These are phyloP conservation scores for Metschnikowia kunwiensis DNA, from an alignment of 805 yeast species.

Conservation along the genomic window DNA sequence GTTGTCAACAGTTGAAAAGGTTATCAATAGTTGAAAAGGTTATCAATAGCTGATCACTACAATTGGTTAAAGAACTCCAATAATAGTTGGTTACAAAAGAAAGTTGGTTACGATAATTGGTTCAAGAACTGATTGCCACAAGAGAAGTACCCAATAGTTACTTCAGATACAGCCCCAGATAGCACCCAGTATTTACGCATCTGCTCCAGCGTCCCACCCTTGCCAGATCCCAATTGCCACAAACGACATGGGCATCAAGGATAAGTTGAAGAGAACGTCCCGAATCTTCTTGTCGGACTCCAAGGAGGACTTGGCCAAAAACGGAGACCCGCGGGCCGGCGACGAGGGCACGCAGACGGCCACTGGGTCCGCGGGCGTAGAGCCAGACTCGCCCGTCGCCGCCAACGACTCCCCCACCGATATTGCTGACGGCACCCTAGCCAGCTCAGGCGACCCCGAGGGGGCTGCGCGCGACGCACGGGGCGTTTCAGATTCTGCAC, in stretches of 20 bases:
- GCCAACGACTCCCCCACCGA: conserved; percentile 5
- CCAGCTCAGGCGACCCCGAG: conserved; percentile 10
- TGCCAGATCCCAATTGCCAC: background rate
- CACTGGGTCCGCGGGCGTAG: conserved; percentile 2
- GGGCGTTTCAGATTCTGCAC: conserved; percentile 7
- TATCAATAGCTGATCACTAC: no score
- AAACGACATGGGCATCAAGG: conserved; percentile 17
- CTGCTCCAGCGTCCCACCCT: no score
- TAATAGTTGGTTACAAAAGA: no score
- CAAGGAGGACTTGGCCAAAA: conserved; percentile 13
- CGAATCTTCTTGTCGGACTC: conserved; percentile 16
- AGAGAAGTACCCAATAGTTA: no score
- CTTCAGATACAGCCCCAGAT: background rate
- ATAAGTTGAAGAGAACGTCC: conserved; percentile 18
- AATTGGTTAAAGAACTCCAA: no score
- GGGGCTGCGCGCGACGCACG: conserved; percentile 7
- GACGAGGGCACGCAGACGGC: conserved; percentile 1
- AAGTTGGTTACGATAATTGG: no score
- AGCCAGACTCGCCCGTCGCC: conserved; percentile 1
- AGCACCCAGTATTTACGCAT: background rate
- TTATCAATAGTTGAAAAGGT: no score
- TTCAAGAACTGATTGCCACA: no score
- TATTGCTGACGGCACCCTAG: conserved; percentile 11
- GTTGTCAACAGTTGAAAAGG: no score
- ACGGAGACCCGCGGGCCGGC: background rate